Percentiles rank a stretch among this genome's conserved stretches.
Conservation (phyloP, 192 early-diverging fungal genomes). For the Coemansia interrupta region DNA sequence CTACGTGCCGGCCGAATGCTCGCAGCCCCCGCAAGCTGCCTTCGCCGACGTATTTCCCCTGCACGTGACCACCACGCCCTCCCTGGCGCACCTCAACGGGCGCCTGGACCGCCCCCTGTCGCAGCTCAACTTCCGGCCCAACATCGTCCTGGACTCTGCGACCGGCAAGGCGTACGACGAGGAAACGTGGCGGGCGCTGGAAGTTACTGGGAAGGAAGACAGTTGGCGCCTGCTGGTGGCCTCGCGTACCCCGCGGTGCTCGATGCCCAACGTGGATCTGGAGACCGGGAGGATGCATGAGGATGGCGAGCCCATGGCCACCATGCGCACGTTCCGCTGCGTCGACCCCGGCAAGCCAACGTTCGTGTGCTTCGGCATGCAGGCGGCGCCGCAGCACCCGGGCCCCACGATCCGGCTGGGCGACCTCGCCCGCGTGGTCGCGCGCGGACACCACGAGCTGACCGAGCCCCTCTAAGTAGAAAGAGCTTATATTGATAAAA, state of each 20-base stretch:
- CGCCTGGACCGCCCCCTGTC: conserved; percentile 51
- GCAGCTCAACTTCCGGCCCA: conserved; percentile 69
- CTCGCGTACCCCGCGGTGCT: conserved; percentile 59
- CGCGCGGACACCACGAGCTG: conserved; percentile 32
- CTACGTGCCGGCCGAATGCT: conserved; percentile 26
- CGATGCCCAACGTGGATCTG: conserved; percentile 60
- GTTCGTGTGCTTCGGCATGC: conserved; percentile 46
- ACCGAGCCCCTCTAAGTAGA: conserved; percentile 35
- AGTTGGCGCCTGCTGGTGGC: conserved; percentile 51
- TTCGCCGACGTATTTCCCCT: conserved; percentile 79
- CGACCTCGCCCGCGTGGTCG: conserved; percentile 19
- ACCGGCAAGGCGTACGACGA: conserved; percentile 59
- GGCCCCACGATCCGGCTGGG: conserved; percentile 31
- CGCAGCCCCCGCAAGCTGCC: conserved; percentile 56
- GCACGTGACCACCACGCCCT: conserved; percentile 58
- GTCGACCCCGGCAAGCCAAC: conserved; percentile 33
- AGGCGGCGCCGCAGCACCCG: conserved; percentile 20
- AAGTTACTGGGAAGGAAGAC: conserved; percentile 18
- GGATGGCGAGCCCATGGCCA: conserved; percentile 54
- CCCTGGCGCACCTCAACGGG: conserved; percentile 62
- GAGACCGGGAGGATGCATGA: conserved; percentile 49
- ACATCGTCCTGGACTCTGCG: conserved; percentile 59
- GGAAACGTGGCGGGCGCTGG: conserved; percentile 63
- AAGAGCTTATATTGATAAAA: conserved; percentile 1
- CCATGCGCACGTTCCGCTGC: conserved; percentile 56